These are phyloP conservation scores for Claviceps sp. DNA, from an alignment of 2,329 filamentous ascomycete species.

Conservation along the genomic window DNA sequence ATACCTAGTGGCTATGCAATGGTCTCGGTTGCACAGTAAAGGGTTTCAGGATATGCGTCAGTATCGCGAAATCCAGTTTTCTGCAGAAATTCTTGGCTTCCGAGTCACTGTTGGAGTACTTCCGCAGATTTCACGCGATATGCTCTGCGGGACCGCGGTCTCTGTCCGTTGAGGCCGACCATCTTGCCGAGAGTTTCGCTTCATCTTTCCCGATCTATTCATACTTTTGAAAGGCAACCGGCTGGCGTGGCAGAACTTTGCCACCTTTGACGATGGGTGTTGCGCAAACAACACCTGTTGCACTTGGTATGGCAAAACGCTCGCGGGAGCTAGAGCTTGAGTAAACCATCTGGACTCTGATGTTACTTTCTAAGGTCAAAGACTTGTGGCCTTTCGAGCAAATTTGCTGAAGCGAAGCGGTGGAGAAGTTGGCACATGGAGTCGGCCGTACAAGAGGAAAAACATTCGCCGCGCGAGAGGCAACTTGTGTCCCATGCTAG, in stretches of 20 bases:
- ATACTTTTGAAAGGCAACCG: not conserved
- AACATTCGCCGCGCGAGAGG: not conserved
- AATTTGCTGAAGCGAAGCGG: not conserved
- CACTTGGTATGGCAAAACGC: not conserved
- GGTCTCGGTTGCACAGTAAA: slow-evolving; percentile 1
- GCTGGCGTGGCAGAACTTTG: not conserved
- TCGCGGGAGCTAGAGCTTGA: not conserved
- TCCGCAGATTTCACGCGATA: not conserved
- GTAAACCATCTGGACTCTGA: not conserved
- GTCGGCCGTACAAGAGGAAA: not conserved
- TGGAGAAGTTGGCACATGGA: not conserved
- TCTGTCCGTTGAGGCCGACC: slow-evolving; percentile 1
- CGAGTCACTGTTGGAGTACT: not conserved
- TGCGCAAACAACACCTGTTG: not conserved
- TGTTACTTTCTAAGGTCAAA: not conserved
- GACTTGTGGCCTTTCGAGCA: not conserved
- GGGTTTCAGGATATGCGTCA: slow-evolving; percentile 6
- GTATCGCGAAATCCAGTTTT: not conserved
- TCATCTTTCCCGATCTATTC: slow-evolving; percentile 20
- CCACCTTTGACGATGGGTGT: not conserved
- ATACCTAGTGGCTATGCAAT: not conserved
- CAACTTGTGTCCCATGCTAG: not conserved
- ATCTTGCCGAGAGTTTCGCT: slow-evolving; percentile 25
- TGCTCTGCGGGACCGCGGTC: not conserved
- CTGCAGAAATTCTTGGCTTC: not conserved